Conservation (phyloP, 495 filamentous ascomycete genomes). For the Podospora fimiseda region DNA sequence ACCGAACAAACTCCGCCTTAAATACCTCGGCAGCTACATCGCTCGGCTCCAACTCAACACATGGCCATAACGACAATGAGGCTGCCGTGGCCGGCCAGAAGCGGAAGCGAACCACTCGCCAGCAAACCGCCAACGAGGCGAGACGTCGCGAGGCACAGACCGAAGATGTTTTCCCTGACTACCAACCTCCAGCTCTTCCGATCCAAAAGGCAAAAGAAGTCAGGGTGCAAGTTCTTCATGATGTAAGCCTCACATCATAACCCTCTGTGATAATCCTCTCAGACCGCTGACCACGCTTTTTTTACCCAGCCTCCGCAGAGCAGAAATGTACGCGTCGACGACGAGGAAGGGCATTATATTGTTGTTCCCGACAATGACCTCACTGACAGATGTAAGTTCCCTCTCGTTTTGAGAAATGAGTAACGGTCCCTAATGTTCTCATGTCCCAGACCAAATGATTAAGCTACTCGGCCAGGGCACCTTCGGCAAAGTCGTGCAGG, state of each 20-base stretch:
- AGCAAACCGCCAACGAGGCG: conserved; percentile 72
- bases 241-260: conserved; percentile 54
- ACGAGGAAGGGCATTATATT: conserved; percentile 95
- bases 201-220: conserved; percentile 91
- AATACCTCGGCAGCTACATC: conserved; percentile 90
- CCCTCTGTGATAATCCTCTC: background rate
- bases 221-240: conserved; percentile 68
- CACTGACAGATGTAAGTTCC: conserved; percentile 78
- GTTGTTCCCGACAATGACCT: conserved; percentile 75
- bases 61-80: conserved; percentile 54
- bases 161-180: conserved; percentile 66
- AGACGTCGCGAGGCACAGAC: conserved; percentile 65
- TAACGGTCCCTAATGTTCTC: background rate
- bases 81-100: conserved; percentile 60
- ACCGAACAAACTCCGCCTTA: conserved; percentile 75
- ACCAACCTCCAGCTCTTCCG: conserved; percentile 78
- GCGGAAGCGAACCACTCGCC: conserved; percentile 75
- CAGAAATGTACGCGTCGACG: conserved; percentile 64
- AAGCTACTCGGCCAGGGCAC: conserved; percentile 92
- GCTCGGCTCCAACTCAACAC: conserved; percentile 61
- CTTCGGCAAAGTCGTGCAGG: conserved; percentile 96
- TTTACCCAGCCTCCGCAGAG: conserved; percentile 37
- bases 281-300: conserved; percentile 7
- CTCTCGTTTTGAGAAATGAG: background rate
- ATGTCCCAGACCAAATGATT: conserved; percentile 68